These are phyloP conservation scores for Linum trigynum DNA, from an alignment of 345 rosid species.

Conservation along the genomic window DNA sequence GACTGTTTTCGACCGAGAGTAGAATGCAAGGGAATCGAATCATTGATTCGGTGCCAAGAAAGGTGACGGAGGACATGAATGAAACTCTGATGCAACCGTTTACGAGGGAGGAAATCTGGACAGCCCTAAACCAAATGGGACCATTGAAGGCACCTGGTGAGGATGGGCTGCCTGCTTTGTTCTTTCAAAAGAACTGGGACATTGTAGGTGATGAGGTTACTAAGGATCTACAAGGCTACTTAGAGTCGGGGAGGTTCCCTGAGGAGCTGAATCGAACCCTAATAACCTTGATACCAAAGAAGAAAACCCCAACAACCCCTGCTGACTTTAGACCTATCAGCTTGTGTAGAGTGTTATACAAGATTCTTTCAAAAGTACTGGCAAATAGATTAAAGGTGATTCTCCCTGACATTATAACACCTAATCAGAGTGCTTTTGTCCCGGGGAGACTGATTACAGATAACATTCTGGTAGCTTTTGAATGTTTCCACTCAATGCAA, in stretches of 20 bases:
- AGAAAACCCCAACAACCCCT: not conserved
- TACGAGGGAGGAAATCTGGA: too few species aligned
- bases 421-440: not conserved
- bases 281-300: not conserved
- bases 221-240: not conserved
- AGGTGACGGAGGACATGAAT: not conserved
- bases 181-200: too few species aligned
- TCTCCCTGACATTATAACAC: not conserved
- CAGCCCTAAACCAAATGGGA: too few species aligned
- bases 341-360: not conserved
- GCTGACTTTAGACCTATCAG: not conserved
- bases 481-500: not conserved
- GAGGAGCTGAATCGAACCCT: not conserved
- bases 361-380: not conserved
- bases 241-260: not conserved
- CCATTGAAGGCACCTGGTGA: not conserved
- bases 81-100: not conserved
- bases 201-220: too few species aligned
- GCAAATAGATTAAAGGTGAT: not conserved
- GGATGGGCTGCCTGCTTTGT: not conserved
- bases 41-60: slow-evolving; percentile 2
- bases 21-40: too few species aligned
- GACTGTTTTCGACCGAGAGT: too few species aligned
- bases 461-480: not conserved
- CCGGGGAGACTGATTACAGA: not conserved